Conservation (phyloP, 2,329 filamentous ascomycete genomes). For the Pseudopyrenochaeta lycopersici region DNA sequence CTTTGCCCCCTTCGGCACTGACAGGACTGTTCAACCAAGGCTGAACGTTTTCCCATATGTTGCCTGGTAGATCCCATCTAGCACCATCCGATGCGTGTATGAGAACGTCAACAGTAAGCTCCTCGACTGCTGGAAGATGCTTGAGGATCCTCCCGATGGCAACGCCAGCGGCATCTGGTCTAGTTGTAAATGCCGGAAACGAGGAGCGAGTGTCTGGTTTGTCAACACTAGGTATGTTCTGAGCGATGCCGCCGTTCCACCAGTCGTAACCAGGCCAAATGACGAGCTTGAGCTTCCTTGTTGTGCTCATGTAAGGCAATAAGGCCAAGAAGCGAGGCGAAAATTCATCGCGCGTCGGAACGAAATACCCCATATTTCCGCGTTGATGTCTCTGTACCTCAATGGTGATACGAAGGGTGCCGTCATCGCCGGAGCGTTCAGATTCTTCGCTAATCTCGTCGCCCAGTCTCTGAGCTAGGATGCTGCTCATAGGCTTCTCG, state of each 20-base stretch:
- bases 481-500: conserved; percentile 12
- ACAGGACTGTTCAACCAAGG: conserved; percentile 38
- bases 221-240: not conserved
- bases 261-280: conserved; percentile 40
- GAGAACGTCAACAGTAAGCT: conserved; percentile 33
- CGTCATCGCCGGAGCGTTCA: conserved; percentile 32
- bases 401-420: conserved; percentile 32
- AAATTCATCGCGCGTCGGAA: conserved; percentile 26
- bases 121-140: conserved; percentile 34
- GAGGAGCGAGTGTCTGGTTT: not conserved
- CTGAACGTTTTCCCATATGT: conserved; percentile 32
- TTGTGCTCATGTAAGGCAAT: conserved; percentile 25
- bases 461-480: conserved; percentile 18
- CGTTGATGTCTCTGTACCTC: conserved; percentile 29
- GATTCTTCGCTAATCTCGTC: conserved; percentile 25
- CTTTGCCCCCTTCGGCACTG: not conserved
- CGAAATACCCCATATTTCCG: conserved; percentile 25
- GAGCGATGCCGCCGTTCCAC: conserved; percentile 25
- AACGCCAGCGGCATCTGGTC: conserved; percentile 25
- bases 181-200: not conserved
- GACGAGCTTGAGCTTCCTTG: conserved; percentile 30
- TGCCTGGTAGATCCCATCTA: conserved; percentile 40
- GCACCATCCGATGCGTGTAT: conserved; percentile 27
- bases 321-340: conserved; percentile 41
- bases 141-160: conserved; percentile 32